phyloP scores from a whole-genome alignment of 2,329 filamentous ascomycete genomes.

The Aureobasidium sp. region DNA sequence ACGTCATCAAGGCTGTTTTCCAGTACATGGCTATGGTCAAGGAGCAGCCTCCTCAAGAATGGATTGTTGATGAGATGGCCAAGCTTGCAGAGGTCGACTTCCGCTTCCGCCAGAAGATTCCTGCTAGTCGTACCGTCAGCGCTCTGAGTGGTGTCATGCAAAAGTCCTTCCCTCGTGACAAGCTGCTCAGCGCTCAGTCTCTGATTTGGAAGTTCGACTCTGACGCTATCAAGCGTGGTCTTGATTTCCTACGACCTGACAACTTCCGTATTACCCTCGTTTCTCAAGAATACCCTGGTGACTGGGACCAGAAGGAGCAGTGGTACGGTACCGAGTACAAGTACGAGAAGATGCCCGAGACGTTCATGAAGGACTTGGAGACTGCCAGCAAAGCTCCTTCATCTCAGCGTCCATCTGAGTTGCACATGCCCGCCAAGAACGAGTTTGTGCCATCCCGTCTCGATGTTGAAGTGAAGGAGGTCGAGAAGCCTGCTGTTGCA shows the following conservation, averaged over 20 bases:
- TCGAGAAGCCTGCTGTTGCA: constrained; percentile 75
- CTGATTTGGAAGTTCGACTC: constrained; percentile 85
- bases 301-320: constrained; percentile 90
- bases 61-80: constrained; percentile 96
- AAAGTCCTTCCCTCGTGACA: constrained; percentile 85
- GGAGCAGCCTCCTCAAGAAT: constrained; percentile 83
- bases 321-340: constrained; percentile 99
- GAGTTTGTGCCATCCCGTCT: constrained; percentile 95
- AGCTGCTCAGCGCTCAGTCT: constrained; percentile 83
- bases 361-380: constrained; percentile 77
- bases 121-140: constrained; percentile 90
- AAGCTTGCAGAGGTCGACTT: constrained; percentile 94
- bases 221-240: constrained; percentile 75
- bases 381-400: constrained; percentile 63
- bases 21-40: constrained; percentile 91
- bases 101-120: constrained; percentile 93
- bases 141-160: constrained; percentile 91
- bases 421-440: constrained; percentile 93
- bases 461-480: constrained; percentile 94
- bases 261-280: constrained; percentile 90
- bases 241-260: constrained; percentile 82
- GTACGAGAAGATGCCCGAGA: constrained; percentile 78
- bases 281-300: constrained; percentile 84
- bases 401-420: constrained; percentile 68
- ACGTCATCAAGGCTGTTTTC: constrained; percentile 87